Evolutionary conservation across 768 basidiomycete genomes (phyloP), one percentile per base, ranked within the genome.

Genomic region (Tylopilus felleus): DNA sequence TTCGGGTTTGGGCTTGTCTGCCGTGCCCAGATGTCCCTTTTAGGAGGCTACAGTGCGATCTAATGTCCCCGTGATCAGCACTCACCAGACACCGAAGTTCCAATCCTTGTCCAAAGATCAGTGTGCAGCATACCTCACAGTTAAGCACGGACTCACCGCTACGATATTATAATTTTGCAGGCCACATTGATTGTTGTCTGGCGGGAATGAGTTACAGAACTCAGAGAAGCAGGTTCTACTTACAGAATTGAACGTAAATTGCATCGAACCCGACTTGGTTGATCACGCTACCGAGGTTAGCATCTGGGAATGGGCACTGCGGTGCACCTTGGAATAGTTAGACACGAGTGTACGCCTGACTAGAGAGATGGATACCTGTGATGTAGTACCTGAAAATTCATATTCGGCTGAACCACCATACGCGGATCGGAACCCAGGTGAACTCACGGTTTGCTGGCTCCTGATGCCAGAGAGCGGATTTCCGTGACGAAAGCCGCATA

Each of bases 241-340:
- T 31, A 56, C 80, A 82, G 65, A 88, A 85, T 65, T 87, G 87
- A 33, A 88, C 85, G 62, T 86, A 88, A 55, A 90, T 71, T 2
- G 85, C 85, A 69, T 90, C 88, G 58, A 89, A 90, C 5, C 66
- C 75, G 12, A 80, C 86, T 1, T 74, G 61, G 61, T 86, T 80
- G 51, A 89, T 71, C 21, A 85, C 82, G 9, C 74, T 73, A 10
- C 83, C 79, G 8, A 89, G 70, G 43, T 79, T 76, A 8, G 76
- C 78, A 63, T 89, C 87, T 4, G 87, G 86, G 72, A 79, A 90
- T 5, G 84, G 82, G 60, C 87, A 89, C 66, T 78, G 68, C 12
- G 66, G 69, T 53, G 66, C 65, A 13, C 46, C 66, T 64, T 55
- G 13, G 13, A 31, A 38, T 38, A 36, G 21, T 60, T 38, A 56